Percentiles rank a stretch among this genome's conserved stretches.
phyloP scores from a whole-genome alignment of 306 rosid species.

The Vigna trinervia region DNA sequence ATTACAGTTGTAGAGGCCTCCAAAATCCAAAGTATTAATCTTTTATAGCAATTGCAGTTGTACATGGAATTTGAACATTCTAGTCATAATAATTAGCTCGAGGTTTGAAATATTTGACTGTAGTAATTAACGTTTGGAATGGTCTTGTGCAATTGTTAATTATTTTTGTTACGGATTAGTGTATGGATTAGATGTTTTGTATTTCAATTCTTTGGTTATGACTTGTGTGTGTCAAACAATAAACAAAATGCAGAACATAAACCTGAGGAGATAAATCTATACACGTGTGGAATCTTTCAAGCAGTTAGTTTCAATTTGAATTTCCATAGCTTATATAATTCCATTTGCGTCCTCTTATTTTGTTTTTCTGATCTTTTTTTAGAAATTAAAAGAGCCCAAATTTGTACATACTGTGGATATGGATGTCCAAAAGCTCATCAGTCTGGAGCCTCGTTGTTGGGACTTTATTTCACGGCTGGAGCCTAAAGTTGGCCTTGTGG shows the following conservation, averaged over 20 bases:
- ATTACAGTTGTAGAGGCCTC: neutral
- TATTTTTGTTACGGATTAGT: slow-evolving; percentile 2
- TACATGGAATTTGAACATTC: neutral
- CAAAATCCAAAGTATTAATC: neutral
- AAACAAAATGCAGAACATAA: slow-evolving; percentile 14
- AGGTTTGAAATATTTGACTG: neutral
- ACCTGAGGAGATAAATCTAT: slow-evolving; percentile 10
- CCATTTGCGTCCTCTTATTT: slow-evolving; percentile 31
- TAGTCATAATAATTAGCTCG: neutral
- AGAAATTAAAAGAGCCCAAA: slow-evolving; percentile 88
- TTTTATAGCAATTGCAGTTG: neutral
- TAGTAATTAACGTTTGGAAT: neutral
- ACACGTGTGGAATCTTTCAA: slow-evolving; percentile 3
- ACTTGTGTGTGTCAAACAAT: neutral
- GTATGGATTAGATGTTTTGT: neutral
- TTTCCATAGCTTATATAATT: slow-evolving; percentile 1
- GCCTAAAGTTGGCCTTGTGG: slow-evolving; percentile 86
- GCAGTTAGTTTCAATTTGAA: slow-evolving; percentile 15
- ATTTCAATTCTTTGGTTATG: slow-evolving; percentile 6
- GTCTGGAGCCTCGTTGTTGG: slow-evolving; percentile 79
- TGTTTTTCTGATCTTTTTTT: slow-evolving; percentile 45
- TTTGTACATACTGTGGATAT: slow-evolving; percentile 90
- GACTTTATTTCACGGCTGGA: slow-evolving; percentile 83
- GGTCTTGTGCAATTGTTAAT: neutral
- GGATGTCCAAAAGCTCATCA: slow-evolving; percentile 79